These are phyloP conservation scores for Solidago caesia DNA, from an alignment of 129 eudicot species.

Conservation along the genomic window DNA sequence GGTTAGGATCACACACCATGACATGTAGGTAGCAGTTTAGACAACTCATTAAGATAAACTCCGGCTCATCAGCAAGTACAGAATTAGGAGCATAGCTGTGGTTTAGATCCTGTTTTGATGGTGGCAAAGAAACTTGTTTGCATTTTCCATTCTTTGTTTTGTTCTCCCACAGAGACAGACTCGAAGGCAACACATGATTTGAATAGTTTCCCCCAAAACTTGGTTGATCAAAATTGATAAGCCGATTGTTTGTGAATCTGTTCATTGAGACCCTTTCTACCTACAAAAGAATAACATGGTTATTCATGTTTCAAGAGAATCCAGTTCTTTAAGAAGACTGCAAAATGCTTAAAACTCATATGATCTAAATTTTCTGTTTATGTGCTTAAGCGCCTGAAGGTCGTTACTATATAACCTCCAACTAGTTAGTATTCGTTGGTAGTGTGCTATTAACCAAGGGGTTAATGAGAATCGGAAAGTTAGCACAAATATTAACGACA, in stretches of 20 bases:
- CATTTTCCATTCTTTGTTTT: conserved; percentile 1
- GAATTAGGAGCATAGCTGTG: neutral
- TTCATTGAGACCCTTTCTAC: neutral
- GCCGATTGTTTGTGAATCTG: neutral
- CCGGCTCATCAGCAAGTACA: neutral
- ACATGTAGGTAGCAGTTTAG: conserved; percentile 22
- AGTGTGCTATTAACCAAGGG: no score
- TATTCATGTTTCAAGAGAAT: neutral
- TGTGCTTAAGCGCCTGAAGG: no score
- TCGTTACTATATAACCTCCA: neutral
- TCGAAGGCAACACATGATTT: neutral
- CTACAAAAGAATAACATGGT: conserved; percentile 7
- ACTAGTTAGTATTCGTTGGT: neutral
- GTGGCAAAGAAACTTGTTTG: neutral
- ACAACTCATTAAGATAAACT: conserved; percentile 11
- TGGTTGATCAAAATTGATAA: neutral
- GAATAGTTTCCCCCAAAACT: neutral
- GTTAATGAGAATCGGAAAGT: neutral
- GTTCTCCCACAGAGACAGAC: neutral
- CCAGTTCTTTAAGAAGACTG: neutral
- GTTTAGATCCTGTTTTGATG: conserved; percentile 1
- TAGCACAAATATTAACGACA: no score
- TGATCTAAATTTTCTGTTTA: no score
- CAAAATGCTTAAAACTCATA: neutral
- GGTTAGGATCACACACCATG: conserved; percentile 15